These are phyloP conservation scores for Candida sithepensis DNA, from an alignment of 805 yeast genomes.

Conservation along the genomic window DNA sequence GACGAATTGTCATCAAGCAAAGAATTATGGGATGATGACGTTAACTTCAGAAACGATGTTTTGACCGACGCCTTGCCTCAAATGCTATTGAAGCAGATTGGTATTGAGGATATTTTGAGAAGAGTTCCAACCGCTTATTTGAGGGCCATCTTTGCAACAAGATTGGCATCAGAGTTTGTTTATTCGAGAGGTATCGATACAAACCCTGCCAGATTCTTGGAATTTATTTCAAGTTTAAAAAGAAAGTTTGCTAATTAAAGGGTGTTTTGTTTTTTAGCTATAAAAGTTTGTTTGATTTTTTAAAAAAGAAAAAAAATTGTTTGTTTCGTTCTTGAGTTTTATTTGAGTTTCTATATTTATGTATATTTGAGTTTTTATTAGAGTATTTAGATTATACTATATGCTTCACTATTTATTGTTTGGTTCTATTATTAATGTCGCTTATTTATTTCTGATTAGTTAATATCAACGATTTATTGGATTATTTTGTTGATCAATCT, in stretches of 20 bases:
- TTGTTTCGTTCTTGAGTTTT: neutral
- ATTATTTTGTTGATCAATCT: neutral
- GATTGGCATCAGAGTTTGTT: conserved; percentile 79
- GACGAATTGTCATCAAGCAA: conserved; percentile 80
- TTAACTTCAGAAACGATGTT: conserved; percentile 69
- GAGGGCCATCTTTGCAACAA: conserved; percentile 84
- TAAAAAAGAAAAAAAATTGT: too few relatives aligned
- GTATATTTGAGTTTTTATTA: neutral
- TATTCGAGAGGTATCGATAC: conserved; percentile 78
- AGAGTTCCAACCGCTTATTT: conserved; percentile 87
- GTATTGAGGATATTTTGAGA: conserved; percentile 61
- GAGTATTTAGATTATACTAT: too few relatives aligned
- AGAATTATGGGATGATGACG: conserved; percentile 82
- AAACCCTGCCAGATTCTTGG: conserved; percentile 75
- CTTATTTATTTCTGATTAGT: too few relatives aligned
- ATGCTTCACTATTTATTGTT: too few relatives aligned
- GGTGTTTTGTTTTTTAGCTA: too few relatives aligned
- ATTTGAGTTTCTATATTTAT: neutral
- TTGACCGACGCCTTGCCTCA: conserved; percentile 76
- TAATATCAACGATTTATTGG: too few relatives aligned
- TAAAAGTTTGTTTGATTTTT: neutral
- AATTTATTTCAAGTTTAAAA: conserved; percentile 58
- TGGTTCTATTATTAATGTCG: too few relatives aligned
- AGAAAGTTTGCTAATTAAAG: conserved; percentile 30
- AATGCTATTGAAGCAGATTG: conserved; percentile 59